Base-by-base conservation (phyloP, 495 filamentous ascomycete genomes). In the Daldinia grandis region DNA sequence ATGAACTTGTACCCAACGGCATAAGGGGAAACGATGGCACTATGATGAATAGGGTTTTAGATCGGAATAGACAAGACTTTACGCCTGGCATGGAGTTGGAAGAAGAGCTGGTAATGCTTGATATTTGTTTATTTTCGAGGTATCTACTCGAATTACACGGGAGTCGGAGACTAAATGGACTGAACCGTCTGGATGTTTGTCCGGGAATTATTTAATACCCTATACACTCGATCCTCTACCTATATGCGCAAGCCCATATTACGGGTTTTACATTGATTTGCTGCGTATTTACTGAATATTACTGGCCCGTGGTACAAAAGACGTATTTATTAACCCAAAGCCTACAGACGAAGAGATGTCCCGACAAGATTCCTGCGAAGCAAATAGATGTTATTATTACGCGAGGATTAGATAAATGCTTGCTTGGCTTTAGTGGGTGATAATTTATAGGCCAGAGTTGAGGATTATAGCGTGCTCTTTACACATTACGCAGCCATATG, bases 1-100 rank as follows among this genome's bases (percentile, higher is more conserved):
- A 73, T 78, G 25, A 82, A 82, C 68, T 58, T 83, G 33, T 83
- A 80, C 54, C 78, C 82, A 15, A 78, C 80, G 27, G 75, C 56
- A 38, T 73, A 44, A 59, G 28, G 7, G 50, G 6, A 28, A 9
- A 58, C 4, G 59, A 65, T 61, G 50, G 21, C 35, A 31, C 25
- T n/a, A 37, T 27, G 19, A 68, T 31, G 31, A 65, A 56, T 65
- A 65, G 65, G 62, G 21, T 51, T 30, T 19, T 73, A 68, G 61
- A 68, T 9, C 12, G 35, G 59, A 27, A 64, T 65, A 64, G 56
- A 62, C 12, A 27, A 25, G 49, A 44, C 6, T 24, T 47, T 58
- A 51, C 24, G 31, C 55, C 57, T 62, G 27, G 17, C 28, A 65
- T 24, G 70, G 70, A 68, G 70, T 73, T 73, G 58, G 54, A 25